Conservation (phyloP, 345 rosid genomes). For the Noccaea bulbosa region DNA sequence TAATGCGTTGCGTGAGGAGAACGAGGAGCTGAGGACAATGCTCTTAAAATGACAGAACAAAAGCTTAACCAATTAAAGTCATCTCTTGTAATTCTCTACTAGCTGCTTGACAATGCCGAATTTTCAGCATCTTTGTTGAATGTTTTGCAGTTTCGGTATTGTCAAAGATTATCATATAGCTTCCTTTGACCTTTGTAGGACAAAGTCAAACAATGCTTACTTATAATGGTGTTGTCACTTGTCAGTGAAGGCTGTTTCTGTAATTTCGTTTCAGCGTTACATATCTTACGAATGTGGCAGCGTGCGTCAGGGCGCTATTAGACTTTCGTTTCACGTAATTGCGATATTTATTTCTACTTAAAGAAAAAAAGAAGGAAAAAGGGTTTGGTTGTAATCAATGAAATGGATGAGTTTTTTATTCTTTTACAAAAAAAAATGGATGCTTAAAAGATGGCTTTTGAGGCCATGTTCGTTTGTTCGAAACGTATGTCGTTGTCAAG, state of each 20-base stretch:
- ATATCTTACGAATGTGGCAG: constrained; percentile 10
- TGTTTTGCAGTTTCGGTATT: too few species aligned
- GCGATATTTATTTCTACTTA: not conserved
- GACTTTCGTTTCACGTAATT: constrained; percentile 22
- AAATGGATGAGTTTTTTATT: not conserved
- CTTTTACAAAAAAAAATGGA: not conserved
- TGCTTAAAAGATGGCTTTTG: too few species aligned
- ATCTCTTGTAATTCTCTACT: not conserved
- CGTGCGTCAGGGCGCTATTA: constrained; percentile 9
- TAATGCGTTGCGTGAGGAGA: constrained; percentile 56
- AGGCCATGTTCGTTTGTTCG: not conserved
- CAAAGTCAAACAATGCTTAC: constrained; percentile 1
- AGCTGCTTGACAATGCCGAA: not conserved
- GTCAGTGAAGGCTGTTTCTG: constrained; percentile 1
- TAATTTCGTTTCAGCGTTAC: not conserved
- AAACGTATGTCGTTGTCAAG: not conserved
- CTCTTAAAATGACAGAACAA: not conserved
- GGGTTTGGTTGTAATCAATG: constrained; percentile 6
- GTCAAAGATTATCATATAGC: not conserved
- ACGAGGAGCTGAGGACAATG: constrained; percentile 48
- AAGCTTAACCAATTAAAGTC: not conserved
- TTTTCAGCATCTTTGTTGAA: too few species aligned
- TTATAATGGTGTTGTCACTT: not conserved
- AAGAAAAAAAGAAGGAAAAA: not conserved
- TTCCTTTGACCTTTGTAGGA: not conserved